Evolutionary conservation across 73 alveolate genomes (phyloP).

Genomic region (Tetrahymena thermophila): DNA sequence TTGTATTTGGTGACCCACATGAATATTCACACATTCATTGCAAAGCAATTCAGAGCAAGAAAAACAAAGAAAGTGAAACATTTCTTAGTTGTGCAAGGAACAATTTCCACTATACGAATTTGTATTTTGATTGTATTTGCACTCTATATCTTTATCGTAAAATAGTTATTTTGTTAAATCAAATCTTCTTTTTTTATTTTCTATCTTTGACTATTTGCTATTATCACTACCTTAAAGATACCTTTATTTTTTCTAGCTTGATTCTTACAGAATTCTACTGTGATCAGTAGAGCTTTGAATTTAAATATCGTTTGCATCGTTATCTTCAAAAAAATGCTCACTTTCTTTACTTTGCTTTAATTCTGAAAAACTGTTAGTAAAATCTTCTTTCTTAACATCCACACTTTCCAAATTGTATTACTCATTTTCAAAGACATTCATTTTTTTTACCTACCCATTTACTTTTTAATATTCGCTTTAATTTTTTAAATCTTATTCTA

Average conservation of each 20-base stretch:
- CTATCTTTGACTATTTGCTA: background rate
- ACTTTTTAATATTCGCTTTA: background rate
- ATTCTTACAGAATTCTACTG: background rate
- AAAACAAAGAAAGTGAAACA: background rate
- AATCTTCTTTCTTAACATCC: background rate
- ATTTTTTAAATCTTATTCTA: background rate
- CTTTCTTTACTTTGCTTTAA: background rate
- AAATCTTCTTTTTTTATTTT: background rate
- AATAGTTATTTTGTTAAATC: background rate
- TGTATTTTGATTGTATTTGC: background rate
- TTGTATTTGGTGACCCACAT: background rate
- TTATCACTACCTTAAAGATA: background rate
- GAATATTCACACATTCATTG: background rate
- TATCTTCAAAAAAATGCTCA: background rate
- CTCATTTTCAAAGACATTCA: background rate
- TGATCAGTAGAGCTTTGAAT: background rate
- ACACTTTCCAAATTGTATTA: background rate
- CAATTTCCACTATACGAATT: background rate
- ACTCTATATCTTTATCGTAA: background rate
- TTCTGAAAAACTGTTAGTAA: background rate
- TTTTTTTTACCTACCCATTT: background rate
- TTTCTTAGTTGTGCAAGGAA: background rate
- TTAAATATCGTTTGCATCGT: background rate
- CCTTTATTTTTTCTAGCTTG: background rate
- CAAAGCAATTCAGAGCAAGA: background rate